phyloP scores from a whole-genome alignment of 768 basidiomycete species.

The Gloeostereum incarnatum region DNA sequence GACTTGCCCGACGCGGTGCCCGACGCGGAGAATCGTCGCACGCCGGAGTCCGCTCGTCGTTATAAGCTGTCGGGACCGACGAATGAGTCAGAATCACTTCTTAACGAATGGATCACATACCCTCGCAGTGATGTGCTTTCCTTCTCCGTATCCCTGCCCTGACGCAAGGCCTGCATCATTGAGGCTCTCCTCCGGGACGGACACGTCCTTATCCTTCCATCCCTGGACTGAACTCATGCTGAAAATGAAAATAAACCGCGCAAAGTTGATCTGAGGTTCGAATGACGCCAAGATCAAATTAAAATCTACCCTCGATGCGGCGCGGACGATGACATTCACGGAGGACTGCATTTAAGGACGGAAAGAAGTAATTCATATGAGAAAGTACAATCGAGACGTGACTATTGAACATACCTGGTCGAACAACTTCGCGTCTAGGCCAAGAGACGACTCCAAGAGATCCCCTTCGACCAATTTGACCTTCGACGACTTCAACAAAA shows the following conservation, averaged over 20 bases:
- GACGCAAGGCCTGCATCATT: constrained; percentile 5
- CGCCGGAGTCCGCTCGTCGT: constrained; percentile 15
- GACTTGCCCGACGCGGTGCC: constrained; percentile 24
- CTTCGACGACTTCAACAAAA: not conserved
- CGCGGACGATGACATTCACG: constrained; percentile 19
- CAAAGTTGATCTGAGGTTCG: constrained; percentile 19
- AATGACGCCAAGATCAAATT: constrained; percentile 24
- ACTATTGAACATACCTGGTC: no score
- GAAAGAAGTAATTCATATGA: no score
- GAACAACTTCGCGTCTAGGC: not conserved
- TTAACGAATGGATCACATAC: constrained; percentile 3
- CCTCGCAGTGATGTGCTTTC: constrained; percentile 14
- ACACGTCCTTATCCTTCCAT: constrained; percentile 16
- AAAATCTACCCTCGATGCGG: constrained; percentile 30
- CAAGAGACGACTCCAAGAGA: not conserved
- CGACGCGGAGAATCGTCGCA: constrained; percentile 18
- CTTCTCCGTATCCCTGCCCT: constrained; percentile 10
- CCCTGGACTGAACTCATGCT: constrained; percentile 18
- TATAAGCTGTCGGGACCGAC: constrained; percentile 11
- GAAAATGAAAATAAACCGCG: constrained; percentile 19
- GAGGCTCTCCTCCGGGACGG: constrained; percentile 14
- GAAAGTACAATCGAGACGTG: no score
- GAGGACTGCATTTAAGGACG: constrained; percentile 10
- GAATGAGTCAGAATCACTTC: not conserved
- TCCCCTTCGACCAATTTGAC: not conserved